Evolutionary conservation across 2,329 filamentous ascomycete species (phyloP), one percentile per base, ranked within the genome.

Genomic region (Fusarium staphyleae): DNA sequence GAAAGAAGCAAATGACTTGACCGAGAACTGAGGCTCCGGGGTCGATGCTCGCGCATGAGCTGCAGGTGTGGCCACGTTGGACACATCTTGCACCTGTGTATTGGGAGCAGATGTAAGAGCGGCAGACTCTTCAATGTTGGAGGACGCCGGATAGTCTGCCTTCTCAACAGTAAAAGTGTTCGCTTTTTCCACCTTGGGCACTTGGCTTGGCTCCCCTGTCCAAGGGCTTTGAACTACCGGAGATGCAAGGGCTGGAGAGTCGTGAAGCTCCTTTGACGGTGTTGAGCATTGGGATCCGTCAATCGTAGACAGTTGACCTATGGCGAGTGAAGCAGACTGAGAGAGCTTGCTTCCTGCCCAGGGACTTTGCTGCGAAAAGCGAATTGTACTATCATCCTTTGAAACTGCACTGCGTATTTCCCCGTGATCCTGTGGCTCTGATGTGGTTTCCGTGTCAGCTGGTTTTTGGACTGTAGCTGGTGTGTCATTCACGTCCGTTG

Each of bases 1-100:
- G 63, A 84, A 84, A 1, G 77, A 76, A 1, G 78, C 75, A 63
- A 84, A 84, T 0, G 80, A 76, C 55, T 79, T 81, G 60, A 82
- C 73, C 0, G 77, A 77, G 24, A 82, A 72, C 4, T 76, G 75
- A 12, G 78, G 74, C 42, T 82, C 78, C 5, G 80, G 77, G 1
- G 78, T 80, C 2, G 72, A 70, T 26, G 73, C 61, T 51, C 69
- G 64, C 14, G 19, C 22, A 35, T 29, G 22, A 12, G 18, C 3
- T 14, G 37, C 24, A 5, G 49, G 43, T 14, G 49, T 56, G 10
- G 48, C 30, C 19, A 35, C 32, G 5, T 24, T 32, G 15, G 28
- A 22, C 10, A 22, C n/a, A 24, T 53, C 54, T 19, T 57, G 59
- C 15, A 48, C 15, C 39, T 37, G 36, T n/a, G 40, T 35, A 11